Conservation (phyloP, 257 asterid species). For the Avicennia marina region DNA sequence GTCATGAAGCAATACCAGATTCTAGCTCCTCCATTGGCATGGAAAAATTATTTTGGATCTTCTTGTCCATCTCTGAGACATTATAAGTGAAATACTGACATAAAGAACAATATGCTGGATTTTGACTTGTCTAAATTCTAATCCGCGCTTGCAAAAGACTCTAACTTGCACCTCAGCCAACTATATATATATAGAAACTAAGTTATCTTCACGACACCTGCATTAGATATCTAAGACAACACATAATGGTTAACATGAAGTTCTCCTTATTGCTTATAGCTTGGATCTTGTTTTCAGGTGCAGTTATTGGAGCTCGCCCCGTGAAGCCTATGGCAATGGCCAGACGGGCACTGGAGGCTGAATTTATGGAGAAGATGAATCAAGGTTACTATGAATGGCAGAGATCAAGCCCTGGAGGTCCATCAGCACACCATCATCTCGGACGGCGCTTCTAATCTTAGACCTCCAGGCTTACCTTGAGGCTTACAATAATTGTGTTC, state of each 20-base stretch:
- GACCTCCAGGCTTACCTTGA: constrained; percentile 3
- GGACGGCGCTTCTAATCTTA: constrained; percentile 6
- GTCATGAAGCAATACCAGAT: no score
- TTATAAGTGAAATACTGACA: constrained; percentile 17
- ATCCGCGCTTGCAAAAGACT: no score
- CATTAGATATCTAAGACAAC: not conserved
- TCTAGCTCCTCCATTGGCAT: no score
- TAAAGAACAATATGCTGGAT: constrained; percentile 12
- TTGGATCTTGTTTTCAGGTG: constrained; percentile 34
- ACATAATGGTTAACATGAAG: constrained; percentile 37
- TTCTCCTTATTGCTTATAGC: constrained; percentile 27
- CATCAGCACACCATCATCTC: constrained; percentile 78
- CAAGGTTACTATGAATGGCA: constrained; percentile 25
- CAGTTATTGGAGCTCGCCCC: constrained; percentile 33
- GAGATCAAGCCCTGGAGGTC: constrained; percentile 60
- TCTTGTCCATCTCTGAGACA: not conserved
- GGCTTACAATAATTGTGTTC: no score
- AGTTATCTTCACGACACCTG: constrained; percentile 12
- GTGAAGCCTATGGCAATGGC: constrained; percentile 47
- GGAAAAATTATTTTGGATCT: constrained; percentile 15
- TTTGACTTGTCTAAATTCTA: constrained; percentile 21
- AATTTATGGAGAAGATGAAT: constrained; percentile 22
- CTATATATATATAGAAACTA: constrained; percentile 22
- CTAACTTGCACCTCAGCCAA: constrained; percentile 1
- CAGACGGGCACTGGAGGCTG: constrained; percentile 41